phyloP scores from a whole-genome alignment of 345 rosid genomes.

The Eucalyptus shirleyi region DNA sequence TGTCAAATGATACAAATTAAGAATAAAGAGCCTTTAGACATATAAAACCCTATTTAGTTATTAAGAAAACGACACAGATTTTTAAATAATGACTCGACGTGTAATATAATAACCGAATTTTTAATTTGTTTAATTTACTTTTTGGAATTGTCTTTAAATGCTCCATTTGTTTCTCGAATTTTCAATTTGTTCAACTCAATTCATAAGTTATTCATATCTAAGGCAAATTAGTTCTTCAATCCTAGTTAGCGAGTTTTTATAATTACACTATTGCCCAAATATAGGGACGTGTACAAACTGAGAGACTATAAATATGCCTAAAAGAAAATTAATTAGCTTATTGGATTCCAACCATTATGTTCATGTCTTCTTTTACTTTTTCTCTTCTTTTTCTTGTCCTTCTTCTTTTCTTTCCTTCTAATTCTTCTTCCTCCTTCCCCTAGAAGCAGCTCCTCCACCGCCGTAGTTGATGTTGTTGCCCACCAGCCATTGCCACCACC shows the following conservation, averaged over 20 bases:
- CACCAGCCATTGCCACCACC: neutral
- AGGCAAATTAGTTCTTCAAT: fast-evolving
- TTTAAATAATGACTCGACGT: fast-evolving
- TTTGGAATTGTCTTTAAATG: neutral
- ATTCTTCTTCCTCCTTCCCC: neutral
- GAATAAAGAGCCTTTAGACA: neutral
- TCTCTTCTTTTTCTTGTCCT: neutral
- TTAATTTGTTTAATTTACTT: neutral
- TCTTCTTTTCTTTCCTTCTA: neutral
- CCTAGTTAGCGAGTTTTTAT: neutral
- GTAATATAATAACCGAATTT: fast-evolving
- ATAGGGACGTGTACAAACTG: neutral
- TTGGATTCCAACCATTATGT: neutral
- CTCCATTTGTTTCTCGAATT: fast-evolving
- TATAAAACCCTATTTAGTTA: neutral
- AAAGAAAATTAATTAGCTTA: neutral
- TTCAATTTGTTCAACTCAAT: neutral
- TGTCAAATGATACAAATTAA: neutral
- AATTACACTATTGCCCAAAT: neutral
- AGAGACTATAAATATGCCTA: neutral
- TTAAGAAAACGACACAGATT: neutral
- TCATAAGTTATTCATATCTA: neutral
- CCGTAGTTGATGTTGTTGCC: neutral
- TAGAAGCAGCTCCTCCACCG: neutral
- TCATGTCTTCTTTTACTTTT: neutral